These are phyloP conservation scores for Ophiostoma quercus DNA, from an alignment of 2,329 filamentous ascomycete species.

Conservation along the genomic window DNA sequence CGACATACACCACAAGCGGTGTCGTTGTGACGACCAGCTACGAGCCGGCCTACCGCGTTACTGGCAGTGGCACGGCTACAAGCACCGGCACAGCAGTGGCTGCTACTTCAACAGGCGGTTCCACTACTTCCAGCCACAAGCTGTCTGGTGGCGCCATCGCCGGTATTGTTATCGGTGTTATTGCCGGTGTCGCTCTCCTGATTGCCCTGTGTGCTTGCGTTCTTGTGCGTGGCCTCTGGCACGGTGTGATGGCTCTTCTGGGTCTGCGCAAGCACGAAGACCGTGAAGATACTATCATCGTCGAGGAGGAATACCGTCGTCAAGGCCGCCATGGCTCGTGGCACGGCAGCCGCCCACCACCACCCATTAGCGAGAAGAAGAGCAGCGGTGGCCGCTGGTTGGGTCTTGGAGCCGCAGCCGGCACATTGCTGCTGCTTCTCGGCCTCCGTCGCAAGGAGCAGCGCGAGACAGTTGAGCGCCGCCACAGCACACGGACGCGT, in stretches of 20 bases:
- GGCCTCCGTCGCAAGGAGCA: slow-evolving; percentile 48
- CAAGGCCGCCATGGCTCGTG: slow-evolving; percentile 53
- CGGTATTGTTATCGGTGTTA: slow-evolving; percentile 70
- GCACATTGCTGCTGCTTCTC: slow-evolving; percentile 50
- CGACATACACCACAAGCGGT: slow-evolving; percentile 37
- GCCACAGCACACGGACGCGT: slow-evolving; percentile 38
- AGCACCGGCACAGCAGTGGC: slow-evolving; percentile 50
- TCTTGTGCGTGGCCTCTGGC: slow-evolving; percentile 58
- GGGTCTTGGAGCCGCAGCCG: slow-evolving; percentile 47
- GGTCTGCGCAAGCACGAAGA: slow-evolving; percentile 52
- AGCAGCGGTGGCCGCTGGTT: slow-evolving; percentile 47
- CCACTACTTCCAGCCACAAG: slow-evolving; percentile 33
- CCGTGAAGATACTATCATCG: slow-evolving; percentile 42
- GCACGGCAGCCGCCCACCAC: slow-evolving; percentile 44
- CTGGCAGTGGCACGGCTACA: slow-evolving; percentile 47
- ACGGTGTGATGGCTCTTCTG: slow-evolving; percentile 54
- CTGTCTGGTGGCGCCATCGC: slow-evolving; percentile 71
- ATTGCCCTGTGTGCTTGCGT: slow-evolving; percentile 71
- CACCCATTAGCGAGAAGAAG: slow-evolving; percentile 43
- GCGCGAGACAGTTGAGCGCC: slow-evolving; percentile 42
- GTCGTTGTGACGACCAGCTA: slow-evolving; percentile 51
- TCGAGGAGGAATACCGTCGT: slow-evolving; percentile 58
- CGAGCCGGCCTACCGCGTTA: slow-evolving; percentile 45
- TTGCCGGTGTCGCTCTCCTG: slow-evolving; percentile 62
- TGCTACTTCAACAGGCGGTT: slow-evolving; percentile 32